phyloP scores from a whole-genome alignment of 208 protist genomes.

The Spongospora subterranea region DNA sequence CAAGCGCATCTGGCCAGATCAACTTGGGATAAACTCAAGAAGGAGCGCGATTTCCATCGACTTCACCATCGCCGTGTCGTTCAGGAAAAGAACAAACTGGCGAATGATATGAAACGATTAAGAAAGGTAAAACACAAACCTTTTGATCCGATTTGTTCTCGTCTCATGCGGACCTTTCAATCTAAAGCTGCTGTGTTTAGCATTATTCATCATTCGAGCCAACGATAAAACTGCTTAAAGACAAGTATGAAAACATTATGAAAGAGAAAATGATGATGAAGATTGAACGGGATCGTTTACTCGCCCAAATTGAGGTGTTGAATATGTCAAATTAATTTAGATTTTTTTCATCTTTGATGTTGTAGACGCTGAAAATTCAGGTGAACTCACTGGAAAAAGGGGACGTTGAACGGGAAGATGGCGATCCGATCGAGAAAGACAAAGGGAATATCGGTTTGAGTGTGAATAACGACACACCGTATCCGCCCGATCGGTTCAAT shows the following conservation, averaged over 20 bases:
- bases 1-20: constrained; percentile 67
- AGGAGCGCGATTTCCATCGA: constrained; percentile 77
- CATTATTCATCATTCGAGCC: constrained; percentile 72
- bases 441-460: background rate
- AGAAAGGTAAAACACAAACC: constrained; percentile 53
- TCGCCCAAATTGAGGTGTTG: background rate
- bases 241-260: constrained; percentile 77
- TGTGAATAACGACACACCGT: constrained; percentile 16
- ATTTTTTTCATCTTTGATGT: background rate
- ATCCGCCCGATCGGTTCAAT: constrained; percentile 27
- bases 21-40: constrained; percentile 77
- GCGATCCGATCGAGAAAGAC: background rate
- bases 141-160: constrained; percentile 31
- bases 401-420: background rate
- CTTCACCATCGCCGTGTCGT: constrained; percentile 76
- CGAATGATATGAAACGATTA: constrained; percentile 75
- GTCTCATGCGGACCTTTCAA: background rate
- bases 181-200: constrained; percentile 6
- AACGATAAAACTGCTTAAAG: constrained; percentile 68
- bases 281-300: constrained; percentile 73
- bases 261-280: constrained; percentile 79
- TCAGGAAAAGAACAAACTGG: constrained; percentile 77
- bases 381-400: constrained; percentile 54
- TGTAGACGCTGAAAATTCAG: constrained; percentile 61
- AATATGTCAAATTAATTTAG: background rate